Conservation (phyloP, 352 stramenopile genomes). For the Phytopythium sindhum region DNA sequence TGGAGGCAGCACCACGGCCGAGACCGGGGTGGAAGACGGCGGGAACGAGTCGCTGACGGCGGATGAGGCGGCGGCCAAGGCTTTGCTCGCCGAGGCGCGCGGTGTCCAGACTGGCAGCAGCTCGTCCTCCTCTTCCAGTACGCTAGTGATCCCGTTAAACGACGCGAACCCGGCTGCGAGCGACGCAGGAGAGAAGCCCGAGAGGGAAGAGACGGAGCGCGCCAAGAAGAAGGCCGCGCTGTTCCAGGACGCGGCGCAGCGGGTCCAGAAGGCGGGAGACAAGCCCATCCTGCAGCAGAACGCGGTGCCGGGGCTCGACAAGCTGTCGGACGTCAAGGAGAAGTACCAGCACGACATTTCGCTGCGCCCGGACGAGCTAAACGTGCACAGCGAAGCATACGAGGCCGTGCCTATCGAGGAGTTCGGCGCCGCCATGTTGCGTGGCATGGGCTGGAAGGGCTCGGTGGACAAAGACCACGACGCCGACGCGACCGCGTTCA, state of each 20-base stretch:
- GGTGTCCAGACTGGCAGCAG: slow-evolving; percentile 5
- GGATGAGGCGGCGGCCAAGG: slow-evolving; percentile 35
- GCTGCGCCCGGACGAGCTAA: slow-evolving; percentile 69
- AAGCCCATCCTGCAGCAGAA: slow-evolving; percentile 76
- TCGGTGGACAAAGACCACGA: slow-evolving; percentile 42
- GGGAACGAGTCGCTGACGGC: slow-evolving; percentile 12
- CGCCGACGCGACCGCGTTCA: slow-evolving; percentile 30
- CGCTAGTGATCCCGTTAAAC: slow-evolving; percentile 58
- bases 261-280: slow-evolving; percentile 12
- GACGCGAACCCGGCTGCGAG: not conserved
- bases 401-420: slow-evolving; percentile 89
- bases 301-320: slow-evolving; percentile 58
- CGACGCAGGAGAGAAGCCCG: slow-evolving; percentile 9
- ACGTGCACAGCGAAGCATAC: slow-evolving; percentile 86
- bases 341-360: slow-evolving; percentile 85
- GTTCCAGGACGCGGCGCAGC: slow-evolving; percentile 27
- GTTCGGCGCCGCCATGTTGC: slow-evolving; percentile 94
- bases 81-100: slow-evolving; percentile 38
- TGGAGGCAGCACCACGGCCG: not conserved
- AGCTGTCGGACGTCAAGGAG: slow-evolving; percentile 67
- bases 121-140: slow-evolving; percentile 4
- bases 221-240: slow-evolving; percentile 29
- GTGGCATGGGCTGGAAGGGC: slow-evolving; percentile 97
- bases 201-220: slow-evolving; percentile 6
- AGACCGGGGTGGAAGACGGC: not conserved